Conservation (phyloP, 768 basidiomycete species). For the Lanmaoa pseudosensibilis region DNA sequence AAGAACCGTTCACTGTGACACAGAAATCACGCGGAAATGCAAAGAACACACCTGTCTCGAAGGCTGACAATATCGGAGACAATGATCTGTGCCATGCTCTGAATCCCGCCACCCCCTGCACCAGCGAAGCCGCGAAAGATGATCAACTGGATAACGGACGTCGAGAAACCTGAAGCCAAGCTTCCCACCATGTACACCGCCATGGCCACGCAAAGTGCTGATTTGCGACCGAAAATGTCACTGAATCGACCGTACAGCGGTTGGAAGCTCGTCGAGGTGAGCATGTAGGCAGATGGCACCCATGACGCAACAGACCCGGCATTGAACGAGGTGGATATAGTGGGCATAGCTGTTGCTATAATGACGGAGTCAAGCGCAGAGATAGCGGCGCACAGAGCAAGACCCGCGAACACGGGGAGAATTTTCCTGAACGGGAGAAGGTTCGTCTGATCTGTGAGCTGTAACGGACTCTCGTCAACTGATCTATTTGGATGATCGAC, state of each 20-base stretch:
- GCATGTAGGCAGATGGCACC: conserved; percentile 72
- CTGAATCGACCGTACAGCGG: conserved; percentile 61
- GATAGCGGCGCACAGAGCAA: conserved; percentile 61
- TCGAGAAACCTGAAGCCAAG: conserved; percentile 64
- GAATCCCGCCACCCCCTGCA: conserved; percentile 68
- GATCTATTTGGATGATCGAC: background rate
- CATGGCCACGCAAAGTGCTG: conserved; percentile 56
- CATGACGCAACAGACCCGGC: conserved; percentile 50
- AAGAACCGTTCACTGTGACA: background rate
- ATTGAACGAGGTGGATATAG: conserved; percentile 63
- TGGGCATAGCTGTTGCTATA: conserved; percentile 73
- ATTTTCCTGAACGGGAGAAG: conserved; percentile 65
- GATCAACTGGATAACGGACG: conserved; percentile 65
- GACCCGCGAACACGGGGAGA: conserved; percentile 58
- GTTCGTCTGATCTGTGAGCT: conserved; percentile 74
- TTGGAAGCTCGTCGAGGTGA: conserved; percentile 47
- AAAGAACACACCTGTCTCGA: conserved; percentile 51
- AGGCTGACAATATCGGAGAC: conserved; percentile 72
- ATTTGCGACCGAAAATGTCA: conserved; percentile 69
- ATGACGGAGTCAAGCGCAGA: conserved; percentile 70
- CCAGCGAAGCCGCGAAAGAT: conserved; percentile 68
- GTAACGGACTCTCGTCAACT: conserved; percentile 2
- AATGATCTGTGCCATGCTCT: conserved; percentile 69
- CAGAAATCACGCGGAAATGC: background rate
- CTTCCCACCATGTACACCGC: conserved; percentile 66